These are phyloP conservation scores for Camptophora hylomeconis DNA, from an alignment of 2,329 filamentous ascomycete species.

Conservation along the genomic window DNA sequence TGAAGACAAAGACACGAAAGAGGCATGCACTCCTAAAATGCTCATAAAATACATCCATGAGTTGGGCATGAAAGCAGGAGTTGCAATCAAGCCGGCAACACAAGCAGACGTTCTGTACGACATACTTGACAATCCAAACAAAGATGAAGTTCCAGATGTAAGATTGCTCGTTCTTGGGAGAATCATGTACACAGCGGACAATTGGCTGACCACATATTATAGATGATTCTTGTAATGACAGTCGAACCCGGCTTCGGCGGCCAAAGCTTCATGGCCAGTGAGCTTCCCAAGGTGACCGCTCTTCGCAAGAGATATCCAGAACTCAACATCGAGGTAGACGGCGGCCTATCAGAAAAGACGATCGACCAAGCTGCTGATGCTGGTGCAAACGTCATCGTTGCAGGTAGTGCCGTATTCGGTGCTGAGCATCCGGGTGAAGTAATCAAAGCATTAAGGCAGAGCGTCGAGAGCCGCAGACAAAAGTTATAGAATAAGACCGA, in stretches of 20 bases:
- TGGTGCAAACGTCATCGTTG: conserved; percentile 95
- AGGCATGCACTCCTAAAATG: conserved; percentile 68
- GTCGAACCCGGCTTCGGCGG: conserved; percentile 95
- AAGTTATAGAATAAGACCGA: no score
- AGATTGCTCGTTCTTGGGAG: conserved; percentile 26
- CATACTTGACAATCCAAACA: conserved; percentile 60
- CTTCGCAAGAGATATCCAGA: conserved; percentile 76
- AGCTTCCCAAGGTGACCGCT: conserved; percentile 83
- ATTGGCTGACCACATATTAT: conserved; percentile 1
- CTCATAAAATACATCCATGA: conserved; percentile 86
- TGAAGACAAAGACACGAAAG: conserved; percentile 48
- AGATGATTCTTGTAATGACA: conserved; percentile 99
- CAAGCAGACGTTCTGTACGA: conserved; percentile 86
- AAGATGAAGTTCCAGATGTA: conserved; percentile 77
- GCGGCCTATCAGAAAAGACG: conserved; percentile 73
- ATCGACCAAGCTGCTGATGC: conserved; percentile 91
- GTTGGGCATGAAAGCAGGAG: conserved; percentile 74
- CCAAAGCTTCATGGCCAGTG: conserved; percentile 95
- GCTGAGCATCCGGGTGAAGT: conserved; percentile 79
- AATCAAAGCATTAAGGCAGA: conserved; percentile 64
- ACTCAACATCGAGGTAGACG: conserved; percentile 94
- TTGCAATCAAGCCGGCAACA: conserved; percentile 91
- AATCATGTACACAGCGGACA: not conserved
- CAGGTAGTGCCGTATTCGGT: conserved; percentile 89
- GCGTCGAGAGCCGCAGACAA: no score